These are phyloP conservation scores for Setomelanomma holmii DNA, from an alignment of 2,329 filamentous ascomycete species.

Conservation along the genomic window DNA sequence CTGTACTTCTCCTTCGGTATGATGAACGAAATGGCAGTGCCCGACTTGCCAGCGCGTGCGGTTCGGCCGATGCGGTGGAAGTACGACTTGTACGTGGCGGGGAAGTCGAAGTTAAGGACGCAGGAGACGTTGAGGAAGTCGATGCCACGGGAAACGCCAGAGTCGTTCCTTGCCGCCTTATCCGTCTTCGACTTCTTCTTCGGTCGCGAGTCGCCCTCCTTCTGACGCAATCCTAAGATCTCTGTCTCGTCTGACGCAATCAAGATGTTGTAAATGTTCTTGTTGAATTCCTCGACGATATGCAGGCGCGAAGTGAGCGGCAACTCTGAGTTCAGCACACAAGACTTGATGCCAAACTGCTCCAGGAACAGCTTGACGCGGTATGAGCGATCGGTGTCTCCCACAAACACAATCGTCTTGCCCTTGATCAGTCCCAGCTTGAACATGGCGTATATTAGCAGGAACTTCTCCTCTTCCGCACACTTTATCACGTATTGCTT, in stretches of 20 bases:
- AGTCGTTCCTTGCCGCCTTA: constrained; percentile 78
- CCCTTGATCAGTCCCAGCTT: constrained; percentile 93
- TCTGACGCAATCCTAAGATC: constrained; percentile 68
- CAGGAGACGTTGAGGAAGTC: constrained; percentile 87
- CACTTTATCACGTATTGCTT: constrained; percentile 91
- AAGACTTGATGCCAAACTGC: constrained; percentile 94
- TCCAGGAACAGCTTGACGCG: constrained; percentile 93
- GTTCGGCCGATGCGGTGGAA: constrained; percentile 97
- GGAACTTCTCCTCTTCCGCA: constrained; percentile 96
- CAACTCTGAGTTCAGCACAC: constrained; percentile 91
- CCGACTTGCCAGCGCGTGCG: constrained; percentile 85
- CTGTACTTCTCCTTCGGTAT: constrained; percentile 81
- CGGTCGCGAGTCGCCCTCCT: constrained; percentile 47
- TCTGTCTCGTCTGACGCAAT: constrained; percentile 95
- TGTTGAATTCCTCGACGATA: constrained; percentile 97
- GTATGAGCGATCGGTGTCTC: constrained; percentile 88
- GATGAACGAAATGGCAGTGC: constrained; percentile 96
- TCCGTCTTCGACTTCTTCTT: constrained; percentile 64
- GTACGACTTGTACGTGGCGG: constrained; percentile 86
- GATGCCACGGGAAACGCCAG: constrained; percentile 93
- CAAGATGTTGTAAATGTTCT: constrained; percentile 95
- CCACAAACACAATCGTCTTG: constrained; percentile 85
- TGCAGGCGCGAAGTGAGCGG: constrained; percentile 93
- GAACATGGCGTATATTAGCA: constrained; percentile 92
- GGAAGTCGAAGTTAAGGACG: constrained; percentile 97